Evolutionary conservation across 208 protist species (phyloP).

Genomic region (Trypanosoma platydactyli): DNA sequence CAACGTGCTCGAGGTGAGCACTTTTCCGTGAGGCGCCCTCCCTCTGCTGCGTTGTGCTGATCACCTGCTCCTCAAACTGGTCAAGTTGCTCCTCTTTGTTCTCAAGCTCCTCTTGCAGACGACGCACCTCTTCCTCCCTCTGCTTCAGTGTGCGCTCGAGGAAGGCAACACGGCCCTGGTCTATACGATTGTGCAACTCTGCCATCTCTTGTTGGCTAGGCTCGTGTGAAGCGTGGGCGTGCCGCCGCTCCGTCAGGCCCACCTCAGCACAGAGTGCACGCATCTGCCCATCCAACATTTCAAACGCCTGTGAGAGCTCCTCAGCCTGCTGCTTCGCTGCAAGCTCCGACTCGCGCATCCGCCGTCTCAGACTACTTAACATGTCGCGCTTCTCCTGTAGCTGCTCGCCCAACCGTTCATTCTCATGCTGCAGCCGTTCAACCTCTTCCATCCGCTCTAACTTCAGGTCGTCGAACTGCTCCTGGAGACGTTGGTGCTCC

Average conservation of each 20-base stretch:
- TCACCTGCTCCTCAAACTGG: conserved; percentile 17
- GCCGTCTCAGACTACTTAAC: conserved; percentile 14
- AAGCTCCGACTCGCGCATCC: conserved; percentile 30
- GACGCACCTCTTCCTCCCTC: conserved; percentile 32
- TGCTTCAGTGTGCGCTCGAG: conserved; percentile 33
- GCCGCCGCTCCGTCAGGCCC: neutral
- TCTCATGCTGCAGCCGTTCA: conserved; percentile 29
- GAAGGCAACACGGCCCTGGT: conserved; percentile 32
- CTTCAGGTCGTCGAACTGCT: conserved; percentile 26
- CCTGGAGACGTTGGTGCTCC: conserved; percentile 29
- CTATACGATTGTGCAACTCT: neutral
- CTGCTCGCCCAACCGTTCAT: conserved; percentile 31
- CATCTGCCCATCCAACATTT: conserved; percentile 39
- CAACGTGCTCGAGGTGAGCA: conserved; percentile 4
- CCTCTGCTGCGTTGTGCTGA: neutral
- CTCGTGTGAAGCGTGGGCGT: neutral
- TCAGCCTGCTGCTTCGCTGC: conserved; percentile 34
- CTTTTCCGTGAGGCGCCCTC: conserved; percentile 17
- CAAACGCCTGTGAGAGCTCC: conserved; percentile 40
- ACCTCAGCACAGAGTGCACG: conserved; percentile 29
- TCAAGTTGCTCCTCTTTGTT: conserved; percentile 16
- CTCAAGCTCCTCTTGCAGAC: conserved; percentile 16
- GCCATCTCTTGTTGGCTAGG: neutral
- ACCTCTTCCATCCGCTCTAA: conserved; percentile 10
- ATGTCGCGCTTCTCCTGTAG: conserved; percentile 33